A percentile compares a stretch with the other conserved stretches of the same genome.
These are phyloP conservation scores for Sutorius australiensis DNA, from an alignment of 768 basidiomycete genomes.

Conservation along the genomic window DNA sequence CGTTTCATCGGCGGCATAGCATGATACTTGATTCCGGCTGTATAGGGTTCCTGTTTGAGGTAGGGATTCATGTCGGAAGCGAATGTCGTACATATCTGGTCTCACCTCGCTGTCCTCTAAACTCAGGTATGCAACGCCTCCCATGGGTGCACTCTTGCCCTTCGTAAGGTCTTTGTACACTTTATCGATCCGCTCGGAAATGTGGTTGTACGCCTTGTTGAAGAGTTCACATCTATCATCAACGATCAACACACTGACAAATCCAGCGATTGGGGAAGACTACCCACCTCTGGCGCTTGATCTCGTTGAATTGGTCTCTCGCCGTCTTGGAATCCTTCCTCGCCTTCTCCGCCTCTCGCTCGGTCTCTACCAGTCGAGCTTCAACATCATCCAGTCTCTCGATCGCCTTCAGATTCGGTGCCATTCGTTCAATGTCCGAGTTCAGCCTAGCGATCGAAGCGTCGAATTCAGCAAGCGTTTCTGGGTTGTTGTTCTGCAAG, in stretches of 20 bases:
- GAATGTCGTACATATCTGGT: conserved; percentile 20
- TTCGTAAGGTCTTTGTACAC: conserved; percentile 99
- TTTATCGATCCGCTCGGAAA: conserved; percentile 88
- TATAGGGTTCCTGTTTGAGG: conserved; percentile 67
- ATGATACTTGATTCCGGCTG: conserved; percentile 93
- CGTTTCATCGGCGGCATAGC: conserved; percentile 99
- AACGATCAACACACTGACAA: neutral
- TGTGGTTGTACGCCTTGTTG: conserved; percentile 95
- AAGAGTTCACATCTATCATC: conserved; percentile 67
- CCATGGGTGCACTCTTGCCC: conserved; percentile 89
- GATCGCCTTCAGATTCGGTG: conserved; percentile 95
- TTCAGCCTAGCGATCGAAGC: conserved; percentile 64
- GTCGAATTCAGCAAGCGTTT: conserved; percentile 69
- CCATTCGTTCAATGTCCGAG: conserved; percentile 86
- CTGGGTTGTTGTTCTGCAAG: conserved; percentile 55
- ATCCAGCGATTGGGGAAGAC: neutral
- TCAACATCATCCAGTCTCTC: conserved; percentile 87
- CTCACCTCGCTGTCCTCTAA: conserved; percentile 92
- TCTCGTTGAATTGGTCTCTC: conserved; percentile 87
- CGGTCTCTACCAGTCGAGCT: conserved; percentile 79
- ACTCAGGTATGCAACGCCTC: conserved; percentile 94
- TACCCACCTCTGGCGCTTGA: conserved; percentile 74
- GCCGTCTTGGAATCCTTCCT: conserved; percentile 85
- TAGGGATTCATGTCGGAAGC: neutral
- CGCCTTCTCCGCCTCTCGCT: conserved; percentile 89